phyloP scores from a whole-genome alignment of 2,329 filamentous ascomycete genomes.

The Diplodia seriata region DNA sequence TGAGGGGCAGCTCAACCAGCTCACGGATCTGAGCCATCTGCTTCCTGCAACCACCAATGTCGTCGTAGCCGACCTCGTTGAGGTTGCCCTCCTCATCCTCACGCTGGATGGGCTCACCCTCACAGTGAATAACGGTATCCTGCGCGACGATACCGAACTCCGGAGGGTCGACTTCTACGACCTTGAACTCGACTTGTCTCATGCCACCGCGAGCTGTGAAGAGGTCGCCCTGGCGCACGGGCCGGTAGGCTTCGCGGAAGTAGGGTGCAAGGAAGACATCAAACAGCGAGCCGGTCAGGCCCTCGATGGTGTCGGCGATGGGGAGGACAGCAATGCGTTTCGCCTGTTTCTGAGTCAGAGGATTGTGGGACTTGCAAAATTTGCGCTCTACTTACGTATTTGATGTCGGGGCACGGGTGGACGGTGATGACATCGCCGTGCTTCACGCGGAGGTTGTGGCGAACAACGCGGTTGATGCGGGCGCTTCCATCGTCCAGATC shows the following conservation, averaged over 20 bases:
- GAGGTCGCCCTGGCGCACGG: conserved; percentile 94
- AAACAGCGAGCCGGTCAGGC: conserved; percentile 95
- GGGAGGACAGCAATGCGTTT: conserved; percentile 98
- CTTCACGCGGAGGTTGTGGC: conserved; percentile 98
- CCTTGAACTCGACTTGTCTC: conserved; percentile 99
- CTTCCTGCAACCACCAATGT: conserved; percentile 98
- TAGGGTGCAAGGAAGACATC: conserved; percentile 99
- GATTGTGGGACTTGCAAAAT: neutral
- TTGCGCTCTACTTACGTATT: conserved; percentile 79
- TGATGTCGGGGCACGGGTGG: conserved; percentile 98
- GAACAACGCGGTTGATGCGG: conserved; percentile 97
- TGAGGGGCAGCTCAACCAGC: conserved; percentile 94
- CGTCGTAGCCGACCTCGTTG: conserved; percentile 98
- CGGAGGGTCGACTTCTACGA: conserved; percentile 96
- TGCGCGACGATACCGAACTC: conserved; percentile 99
- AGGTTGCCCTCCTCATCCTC: conserved; percentile 99
- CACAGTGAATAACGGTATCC: conserved; percentile 98
- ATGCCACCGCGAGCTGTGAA: conserved; percentile 98
- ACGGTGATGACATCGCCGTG: conserved; percentile 98
- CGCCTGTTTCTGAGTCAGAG: conserved; percentile 64
- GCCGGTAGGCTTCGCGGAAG: conserved; percentile 98
- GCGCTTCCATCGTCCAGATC: conserved; percentile 97
- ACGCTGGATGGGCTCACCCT: conserved; percentile 94
- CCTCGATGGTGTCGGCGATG: conserved; percentile 97
- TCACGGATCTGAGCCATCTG: conserved; percentile 99